Evolutionary conservation across 768 basidiomycete genomes (phyloP), one percentile per base, ranked within the genome.

Genomic region (Tricholoma furcatifolium): DNA sequence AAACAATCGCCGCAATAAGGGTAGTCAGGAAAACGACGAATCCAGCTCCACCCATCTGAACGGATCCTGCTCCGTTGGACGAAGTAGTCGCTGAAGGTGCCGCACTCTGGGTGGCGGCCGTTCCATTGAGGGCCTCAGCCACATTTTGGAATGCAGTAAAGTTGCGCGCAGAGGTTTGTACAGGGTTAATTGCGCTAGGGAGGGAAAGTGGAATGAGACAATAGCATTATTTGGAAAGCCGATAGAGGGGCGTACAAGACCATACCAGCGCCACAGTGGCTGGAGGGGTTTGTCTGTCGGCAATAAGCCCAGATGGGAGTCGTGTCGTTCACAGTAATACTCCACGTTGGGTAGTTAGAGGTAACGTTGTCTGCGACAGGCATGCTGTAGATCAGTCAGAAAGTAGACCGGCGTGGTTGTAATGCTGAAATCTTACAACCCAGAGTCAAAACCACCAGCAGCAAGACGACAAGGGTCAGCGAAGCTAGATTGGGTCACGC

Each of bases 401-500:
- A 4, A 20, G 14, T 10, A 17, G 32, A 44, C 27, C 2, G 11
- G 27, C 14, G 14, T 35, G 39, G 27, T 15, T 43, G 31, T 44
- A 21, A 20, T 18, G 2, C 14, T 49, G 39, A 51, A 40, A 9
- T 15, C 79, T 63, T 62, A 81, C 81, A 85, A 83, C 54, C 78
- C 77, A 60, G 81, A 79, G 67, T 84, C 76, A 65, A 85, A 79
- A 27, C 77, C 81, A 55, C 68, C 67, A 15, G 61, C 64, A 39
- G 70, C 73, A 54, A 80, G 62, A 47, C 70, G 67, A 70, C 84
- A 87, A 45, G 85, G 84, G 45, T 78, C 76, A 40, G 71, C 77
- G 65, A 87, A 86, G 3, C 79, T 71, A 9, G 81, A 80, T 66
- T 85, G 82, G 18, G 82, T 83, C 20, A 83, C 82, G 6, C 80